Base-by-base conservation (phyloP, 257 asterid species). In the Agastache rugosa region DNA sequence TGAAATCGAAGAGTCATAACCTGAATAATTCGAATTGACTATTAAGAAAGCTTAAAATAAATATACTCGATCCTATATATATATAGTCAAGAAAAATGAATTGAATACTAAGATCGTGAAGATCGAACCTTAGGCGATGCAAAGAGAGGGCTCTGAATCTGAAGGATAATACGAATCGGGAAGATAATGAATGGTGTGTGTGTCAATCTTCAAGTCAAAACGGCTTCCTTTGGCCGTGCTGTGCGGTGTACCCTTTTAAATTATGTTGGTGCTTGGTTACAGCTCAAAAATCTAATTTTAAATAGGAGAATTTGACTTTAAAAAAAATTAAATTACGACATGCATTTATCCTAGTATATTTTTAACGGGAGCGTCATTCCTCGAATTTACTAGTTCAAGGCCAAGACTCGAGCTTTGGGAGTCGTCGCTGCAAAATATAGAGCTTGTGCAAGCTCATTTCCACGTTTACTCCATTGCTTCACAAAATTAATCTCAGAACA, bases 381-480 rank as follows among this genome's bases (percentile, higher is more conserved):
- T 39, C 50, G 11, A 17, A 19, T 17, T 19, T 54, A 22, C 29
- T 27, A 17, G 41, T 14, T 0, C 11, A 58, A 27, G 25, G 63
- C 19, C 39, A 63, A 35, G 50, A 63, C 50, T 63, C 11, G 5
- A 59, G 41, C 20, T n/a, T 5, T 27, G 10, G 31, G 0, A 17
- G 53, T 62, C 48, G 68, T 62, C 16, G 29, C 27, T 35, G 45
- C 29, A 34, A 62, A 62, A 62, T 54, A 53, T 53, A 5, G 19
- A 45, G 6, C 17, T 45, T 45, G 19, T 14, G 5, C 3, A 45
- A 14, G 19, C 25, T 25, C 22, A 16, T 16, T 8, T 20, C 61
- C 15, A 50, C 20, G n/a, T 50, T 50, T 16, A 9, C 63, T 11
- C 62, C 31, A 11, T 11, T 47, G 54, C 54, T 15, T 5, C 56